Evolutionary conservation across 2,329 filamentous ascomycete genomes (phyloP), one percentile per base, ranked within the genome.

Genomic region (Remersonia thermophila): DNA sequence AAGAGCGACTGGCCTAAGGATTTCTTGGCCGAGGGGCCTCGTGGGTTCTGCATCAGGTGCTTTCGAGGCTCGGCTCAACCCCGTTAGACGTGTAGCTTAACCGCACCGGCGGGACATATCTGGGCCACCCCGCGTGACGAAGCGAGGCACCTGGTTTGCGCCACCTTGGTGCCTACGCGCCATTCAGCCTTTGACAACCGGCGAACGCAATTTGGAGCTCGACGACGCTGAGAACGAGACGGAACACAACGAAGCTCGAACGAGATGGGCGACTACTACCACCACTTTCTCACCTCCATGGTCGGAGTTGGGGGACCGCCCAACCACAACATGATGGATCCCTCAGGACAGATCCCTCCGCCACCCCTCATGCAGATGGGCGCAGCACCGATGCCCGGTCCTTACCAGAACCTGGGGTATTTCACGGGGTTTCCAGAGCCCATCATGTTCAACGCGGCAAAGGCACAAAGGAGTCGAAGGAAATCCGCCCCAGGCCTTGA

Each of bases 401-500:
- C 63, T 6, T 70, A 69, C 45, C 62, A 65, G 36, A 65, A 54
- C 37, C 46, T 67, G 14, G 62, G 66, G 4, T 70, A 69, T 48
- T 67, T 69, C 41, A 56, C 63, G 9, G 62, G 65, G 9, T 69
- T 67, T 39, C 58, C 65, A 5, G 68, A 73, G 26, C 63, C 66
- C 5, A 58, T 63, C 29, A 57, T 65, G 52, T 64, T 68, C 41
- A 64, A 62, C 40, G 51, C 62, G 2, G 55, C 65, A 12, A 71
- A 71, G 47, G 46, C 63, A 9, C 61, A 66, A 33, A 63, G 69
- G 48, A 61, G 57, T 43, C 62, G 70, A 34, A 64, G 69, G 38
- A 73, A 72, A 45, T 70, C 69, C 1, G 51, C 60, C 8, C 54
- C 62, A 2, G 67, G 65, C 3, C 44, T 63, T 32, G 83, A 93